Base-by-base conservation (phyloP, 2,329 filamentous ascomycete species). In the Fusarium ramigenum region DNA sequence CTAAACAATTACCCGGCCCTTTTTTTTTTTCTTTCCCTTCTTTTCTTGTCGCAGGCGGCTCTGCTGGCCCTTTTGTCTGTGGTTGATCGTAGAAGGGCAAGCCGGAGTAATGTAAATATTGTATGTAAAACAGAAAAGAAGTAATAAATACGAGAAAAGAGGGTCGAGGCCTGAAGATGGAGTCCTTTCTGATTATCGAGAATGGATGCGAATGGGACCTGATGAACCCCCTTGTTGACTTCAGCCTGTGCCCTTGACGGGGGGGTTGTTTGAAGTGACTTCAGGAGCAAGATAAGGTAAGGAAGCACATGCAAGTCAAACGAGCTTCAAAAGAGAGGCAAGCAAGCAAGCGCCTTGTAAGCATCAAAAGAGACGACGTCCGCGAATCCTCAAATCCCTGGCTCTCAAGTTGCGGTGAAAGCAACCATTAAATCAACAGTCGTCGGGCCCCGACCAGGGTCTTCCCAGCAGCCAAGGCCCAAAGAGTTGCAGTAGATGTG, bases 371-470 rank as follows among this genome's bases (percentile, higher is more conserved):
- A 63, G 72, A 52, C 59, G 70, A 52, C 66, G 62, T 64, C 61
- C 56, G 61, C 66, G 42, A 54, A 59, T 37, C 57, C 59, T 63
- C 63, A 63, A 66, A 71, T 69, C 66, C 67, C 74, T 75, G 74
- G 43, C 71, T 63, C 63, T 64, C 71, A 78, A 78, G 73, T 77
- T 78, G 76, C 76, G 76, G 76, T 78, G 76, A 78, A 78, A 78
- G 76, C 66, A 63, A 65, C 69, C 73, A 67, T 65, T 65, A 47
- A 69, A 69, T 70, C 66, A 50, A 66, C 53, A 65, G 66, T 66
- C 69, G 63, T 70, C 69, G 66, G 53, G 60, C 52, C 23, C 52
- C 44, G 53, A 75, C 76, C 60, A 66, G 76, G 76, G 73, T 76
- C 60, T 76, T 76, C 76, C 76, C 56, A 53, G 76, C 54, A 57